phyloP scores from a whole-genome alignment of 371 early-diverging fungal genomes.

The Lichtheimia hyalospora region DNA sequence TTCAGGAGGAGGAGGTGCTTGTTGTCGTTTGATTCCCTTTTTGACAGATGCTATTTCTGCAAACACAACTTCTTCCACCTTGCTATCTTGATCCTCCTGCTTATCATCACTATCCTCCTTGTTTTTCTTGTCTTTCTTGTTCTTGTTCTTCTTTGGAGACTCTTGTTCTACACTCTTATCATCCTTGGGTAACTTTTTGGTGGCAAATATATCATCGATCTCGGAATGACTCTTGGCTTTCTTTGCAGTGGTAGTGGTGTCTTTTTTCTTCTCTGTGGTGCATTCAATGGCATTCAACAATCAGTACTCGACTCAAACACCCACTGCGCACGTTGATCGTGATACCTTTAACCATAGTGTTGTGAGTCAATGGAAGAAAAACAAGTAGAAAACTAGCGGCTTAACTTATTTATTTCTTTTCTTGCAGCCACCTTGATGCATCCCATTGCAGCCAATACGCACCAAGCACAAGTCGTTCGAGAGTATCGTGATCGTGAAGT shows the following conservation, averaged over 20 bases:
- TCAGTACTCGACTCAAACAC: no score
- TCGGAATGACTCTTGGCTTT: constrained; percentile 26
- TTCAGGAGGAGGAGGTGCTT: constrained; percentile 19
- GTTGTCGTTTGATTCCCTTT: constrained; percentile 20
- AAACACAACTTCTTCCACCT: constrained; percentile 47
- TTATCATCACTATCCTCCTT: constrained; percentile 13
- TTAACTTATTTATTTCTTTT: not conserved
- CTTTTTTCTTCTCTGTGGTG: not conserved
- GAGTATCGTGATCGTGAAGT: constrained; percentile 1
- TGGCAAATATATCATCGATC: constrained; percentile 52
- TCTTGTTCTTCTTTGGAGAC: constrained; percentile 14
- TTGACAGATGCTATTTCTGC: constrained; percentile 49
- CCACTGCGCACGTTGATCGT: no score
- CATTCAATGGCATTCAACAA: no score
- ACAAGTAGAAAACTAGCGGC: not conserved
- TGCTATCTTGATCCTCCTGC: constrained; percentile 15
- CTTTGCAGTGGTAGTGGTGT: constrained; percentile 2
- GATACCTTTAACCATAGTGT: no score
- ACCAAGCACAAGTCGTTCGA: not conserved
- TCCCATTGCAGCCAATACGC: not conserved
- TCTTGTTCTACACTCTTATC: constrained; percentile 10
- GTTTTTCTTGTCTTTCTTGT: constrained; percentile 14
- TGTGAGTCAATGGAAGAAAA: not conserved
- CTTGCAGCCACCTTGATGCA: no score
- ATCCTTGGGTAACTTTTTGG: constrained; percentile 10